phyloP scores from a whole-genome alignment of 371 early-diverging fungal genomes.

The Mortierella polycephala region DNA sequence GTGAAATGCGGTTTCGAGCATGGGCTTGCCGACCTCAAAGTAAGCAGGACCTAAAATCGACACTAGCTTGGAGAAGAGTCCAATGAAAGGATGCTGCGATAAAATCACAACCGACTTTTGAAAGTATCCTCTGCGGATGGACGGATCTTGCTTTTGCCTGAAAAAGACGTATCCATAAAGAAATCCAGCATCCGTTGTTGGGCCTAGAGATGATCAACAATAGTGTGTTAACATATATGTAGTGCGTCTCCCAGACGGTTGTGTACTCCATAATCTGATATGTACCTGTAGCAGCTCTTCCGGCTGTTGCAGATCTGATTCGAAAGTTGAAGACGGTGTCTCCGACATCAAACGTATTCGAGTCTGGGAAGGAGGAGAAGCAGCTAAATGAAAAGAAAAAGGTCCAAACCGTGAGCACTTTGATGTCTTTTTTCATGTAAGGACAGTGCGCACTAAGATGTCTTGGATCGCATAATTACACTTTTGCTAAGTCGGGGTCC shows the following conservation, averaged over 20 bases:
- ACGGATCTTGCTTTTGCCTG: conserved; percentile 87
- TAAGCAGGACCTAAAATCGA: conserved; percentile 81
- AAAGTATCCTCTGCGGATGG: conserved; percentile 90
- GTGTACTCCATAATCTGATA: too few relatives aligned
- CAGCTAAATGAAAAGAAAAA: conserved; percentile 61
- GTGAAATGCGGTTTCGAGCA: conserved; percentile 85
- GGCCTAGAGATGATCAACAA: conserved; percentile 53
- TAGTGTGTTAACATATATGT: conserved; percentile 3
- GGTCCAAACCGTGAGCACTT: too few relatives aligned
- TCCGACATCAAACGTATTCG: conserved; percentile 90
- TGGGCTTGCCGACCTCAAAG: conserved; percentile 80
- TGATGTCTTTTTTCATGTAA: neutral
- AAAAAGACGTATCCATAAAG: conserved; percentile 95
- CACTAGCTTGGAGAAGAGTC: conserved; percentile 83
- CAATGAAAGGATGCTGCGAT: conserved; percentile 90
- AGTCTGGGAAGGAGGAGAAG: conserved; percentile 97
- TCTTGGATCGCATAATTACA: too few relatives aligned
- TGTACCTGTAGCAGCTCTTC: conserved; percentile 69
- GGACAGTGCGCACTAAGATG: neutral
- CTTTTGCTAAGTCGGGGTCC: too few relatives aligned
- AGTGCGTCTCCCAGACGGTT: conserved; percentile 5
- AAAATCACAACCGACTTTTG: conserved; percentile 91
- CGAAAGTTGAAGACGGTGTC: conserved; percentile 93
- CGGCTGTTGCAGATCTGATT: conserved; percentile 73
- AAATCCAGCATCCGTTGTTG: conserved; percentile 77